Evolutionary conservation across 768 basidiomycete species (phyloP), one percentile per base, ranked within the genome.

Genomic region (Termitomyces sp.): DNA sequence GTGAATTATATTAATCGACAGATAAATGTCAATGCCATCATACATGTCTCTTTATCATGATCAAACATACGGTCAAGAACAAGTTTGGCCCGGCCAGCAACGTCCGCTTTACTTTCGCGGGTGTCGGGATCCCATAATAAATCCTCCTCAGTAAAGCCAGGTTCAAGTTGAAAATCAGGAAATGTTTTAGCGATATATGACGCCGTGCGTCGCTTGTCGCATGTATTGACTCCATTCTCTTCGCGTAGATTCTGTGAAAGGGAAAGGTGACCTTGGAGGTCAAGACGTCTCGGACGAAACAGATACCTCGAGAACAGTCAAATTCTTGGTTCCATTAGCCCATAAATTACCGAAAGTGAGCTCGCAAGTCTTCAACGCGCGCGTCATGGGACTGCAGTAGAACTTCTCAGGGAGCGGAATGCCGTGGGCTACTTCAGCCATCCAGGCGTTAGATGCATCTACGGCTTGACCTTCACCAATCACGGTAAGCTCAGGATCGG

Each of bases 181-280:
- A 82, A 89, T 7, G 75, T 61, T 0, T 58, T 57, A 0, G 67
- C 63, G 55, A 92, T 84, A 53, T 80, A 75, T 0, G 80, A 75
- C 32, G 71, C 75, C 4, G 77, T 72, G 26, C 75, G 74, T 18
- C 89, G 80, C 61, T 80, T 80, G 67, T 92, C 90, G 63, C 88
- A 90, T 0, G 88, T 89, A 58, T 90, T 87, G 1, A 81, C 77
- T 0, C 88, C 83, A 59, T 82, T 81, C 59, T 78, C 79, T 67
- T 92, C 90, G 24, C 88, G 81, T 48, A 83, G 80, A 57, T 86
- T 78, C 90, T 92, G 56, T 8, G 22, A 5, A 28, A 49, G 26
- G 26, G 22, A 5, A 28, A 49, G 26, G 26, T 36, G 33, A 55
- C 13, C 3, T 4, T 5, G 14, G 12, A n/a, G 13, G 46, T 24